phyloP scores from a whole-genome alignment of 2,329 filamentous ascomycete genomes.

The Colletotrichum tropicale region DNA sequence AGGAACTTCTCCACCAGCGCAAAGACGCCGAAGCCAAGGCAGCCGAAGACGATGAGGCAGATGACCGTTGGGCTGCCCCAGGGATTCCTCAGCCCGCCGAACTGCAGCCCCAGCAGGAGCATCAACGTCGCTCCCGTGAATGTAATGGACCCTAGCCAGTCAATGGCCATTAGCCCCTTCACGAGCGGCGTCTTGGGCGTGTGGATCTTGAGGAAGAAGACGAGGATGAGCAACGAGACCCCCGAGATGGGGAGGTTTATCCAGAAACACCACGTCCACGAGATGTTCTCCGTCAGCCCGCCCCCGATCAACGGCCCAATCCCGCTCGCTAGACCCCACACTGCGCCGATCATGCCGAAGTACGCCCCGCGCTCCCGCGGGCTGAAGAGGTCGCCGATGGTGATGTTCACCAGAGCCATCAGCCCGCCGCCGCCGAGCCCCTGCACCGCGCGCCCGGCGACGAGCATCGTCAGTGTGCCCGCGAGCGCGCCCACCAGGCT shows the following conservation, averaged over 20 bases:
- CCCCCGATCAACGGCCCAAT: constrained; percentile 74
- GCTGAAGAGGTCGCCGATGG: constrained; percentile 60
- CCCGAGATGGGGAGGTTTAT: constrained; percentile 63
- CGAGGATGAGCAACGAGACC: constrained; percentile 49
- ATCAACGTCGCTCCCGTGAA: constrained; percentile 83
- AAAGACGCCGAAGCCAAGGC: constrained; percentile 68
- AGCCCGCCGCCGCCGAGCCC: constrained; percentile 62
- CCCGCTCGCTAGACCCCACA: constrained; percentile 69
- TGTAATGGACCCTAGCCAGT: constrained; percentile 59
- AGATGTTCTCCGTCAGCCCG: constrained; percentile 65
- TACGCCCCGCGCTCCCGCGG: constrained; percentile 55
- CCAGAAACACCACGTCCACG: constrained; percentile 75
- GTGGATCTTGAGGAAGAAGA: constrained; percentile 71
- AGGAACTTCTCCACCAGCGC: constrained; percentile 74
- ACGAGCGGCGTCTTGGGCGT: constrained; percentile 64
- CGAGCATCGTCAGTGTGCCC: constrained; percentile 2
- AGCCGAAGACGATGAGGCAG: constrained; percentile 78
- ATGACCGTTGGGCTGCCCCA: constrained; percentile 79
- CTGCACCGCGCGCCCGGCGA: constrained; percentile 43
- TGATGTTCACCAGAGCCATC: constrained; percentile 64
- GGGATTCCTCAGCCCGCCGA: constrained; percentile 76
- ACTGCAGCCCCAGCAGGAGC: constrained; percentile 85
- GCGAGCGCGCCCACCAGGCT: constrained; percentile 59
- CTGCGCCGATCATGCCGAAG: constrained; percentile 56
- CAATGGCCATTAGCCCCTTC: constrained; percentile 66